Evolutionary conservation across 148 eudicot species (phyloP), one percentile per base, ranked within the genome.

Genomic region (Polygonum aviculare): DNA sequence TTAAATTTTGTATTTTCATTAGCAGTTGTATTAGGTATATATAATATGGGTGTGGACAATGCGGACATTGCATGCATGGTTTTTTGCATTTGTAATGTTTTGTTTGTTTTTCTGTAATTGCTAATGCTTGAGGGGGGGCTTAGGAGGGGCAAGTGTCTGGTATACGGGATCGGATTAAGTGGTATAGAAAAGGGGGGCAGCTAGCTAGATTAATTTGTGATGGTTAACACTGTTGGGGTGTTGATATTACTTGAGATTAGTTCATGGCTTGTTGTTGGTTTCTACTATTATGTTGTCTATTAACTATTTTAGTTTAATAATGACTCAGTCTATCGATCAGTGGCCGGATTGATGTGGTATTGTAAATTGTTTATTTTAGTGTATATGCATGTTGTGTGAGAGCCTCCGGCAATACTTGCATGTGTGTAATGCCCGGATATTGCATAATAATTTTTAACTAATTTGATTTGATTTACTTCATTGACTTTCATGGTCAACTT

Each of bases 41-140:
- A 67, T 67, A 35, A 67, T 67, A 35, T 67, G 72, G 45, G 69
- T 62, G 69, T 62, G 69, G 31, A 62, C 69, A 62, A 62, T 62
- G 69, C 16, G 31, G 31, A 26, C 36, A 62, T 62, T 65, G 71
- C 71, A 67, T 67, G 72, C 72, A 67, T 67, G 44, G n/a, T 63
- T 63, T 63, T 12, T 63, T 11, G 39, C 5, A 35, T 26, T 31
- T 5, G 40, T 63, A 63, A 39, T 63, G 70, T 18, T 36, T 67
- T 15, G 31, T 26, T 26, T 26, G 31, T 26, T 60, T 60, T 22
- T 5, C 11, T 60, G 11, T 51, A 12, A 7, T 67, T 14, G 72
- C 18, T 63, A 11, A 21, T 19, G 21, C 14, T 63, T 63, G 69
- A 4, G 69, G 67, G 67, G 38, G 44, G 71, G 35, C 26, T 21